Evolutionary conservation across 139 green algal genomes (phyloP).

Genomic region (Chlorella sp.): DNA sequence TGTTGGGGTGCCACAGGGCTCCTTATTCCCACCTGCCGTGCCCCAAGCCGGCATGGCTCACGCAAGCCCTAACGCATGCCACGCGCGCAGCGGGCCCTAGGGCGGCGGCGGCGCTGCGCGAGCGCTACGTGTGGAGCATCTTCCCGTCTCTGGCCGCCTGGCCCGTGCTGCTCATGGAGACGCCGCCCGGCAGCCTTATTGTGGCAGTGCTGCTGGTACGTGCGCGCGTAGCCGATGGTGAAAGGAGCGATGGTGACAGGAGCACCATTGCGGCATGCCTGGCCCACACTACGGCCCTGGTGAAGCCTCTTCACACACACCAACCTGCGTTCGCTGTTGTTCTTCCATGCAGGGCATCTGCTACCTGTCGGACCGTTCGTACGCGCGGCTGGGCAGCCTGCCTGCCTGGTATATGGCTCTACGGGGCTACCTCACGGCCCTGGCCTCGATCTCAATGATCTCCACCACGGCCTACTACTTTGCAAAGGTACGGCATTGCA

Average conservation of each 20-base stretch:
- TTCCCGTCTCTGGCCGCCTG: conserved; percentile 75
- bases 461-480: not conserved
- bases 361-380: not conserved
- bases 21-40: not conserved
- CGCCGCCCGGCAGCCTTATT: conserved; percentile 22
- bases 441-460: not conserved
- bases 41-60: not conserved
- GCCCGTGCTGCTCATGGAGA: conserved; percentile 56
- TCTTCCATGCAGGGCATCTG: not conserved
- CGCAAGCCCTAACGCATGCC: not conserved
- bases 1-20: not conserved
- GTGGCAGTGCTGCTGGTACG: conserved; percentile 26
- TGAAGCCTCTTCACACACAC: too few species aligned
- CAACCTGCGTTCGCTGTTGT: too few species aligned
- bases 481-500: not conserved
- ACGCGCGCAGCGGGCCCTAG: not conserved
- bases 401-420: not conserved
- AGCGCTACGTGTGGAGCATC: conserved; percentile 75
- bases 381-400: not conserved
- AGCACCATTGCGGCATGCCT: not conserved
- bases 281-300: too few species aligned
- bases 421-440: not conserved
- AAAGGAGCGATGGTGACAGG: not conserved
- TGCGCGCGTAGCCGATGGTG: not conserved
- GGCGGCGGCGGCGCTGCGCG: not conserved